These are phyloP conservation scores for Brassica hybrid DNA, from an alignment of 441 rosid species.

Conservation along the genomic window DNA sequence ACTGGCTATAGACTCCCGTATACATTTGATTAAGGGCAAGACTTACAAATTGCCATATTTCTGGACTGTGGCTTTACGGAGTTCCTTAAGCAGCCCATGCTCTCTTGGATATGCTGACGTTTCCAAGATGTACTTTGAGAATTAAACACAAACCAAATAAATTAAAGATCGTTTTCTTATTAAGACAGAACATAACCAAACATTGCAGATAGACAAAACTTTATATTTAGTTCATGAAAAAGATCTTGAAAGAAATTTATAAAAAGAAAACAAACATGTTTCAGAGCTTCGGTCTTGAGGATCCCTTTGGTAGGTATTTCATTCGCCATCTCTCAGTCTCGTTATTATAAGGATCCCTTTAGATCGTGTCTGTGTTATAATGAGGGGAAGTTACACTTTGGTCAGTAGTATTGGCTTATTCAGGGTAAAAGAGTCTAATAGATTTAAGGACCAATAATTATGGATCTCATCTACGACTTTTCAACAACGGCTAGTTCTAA, in stretches of 20 bases:
- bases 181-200: not conserved
- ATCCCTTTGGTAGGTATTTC: conserved; percentile 32
- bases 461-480: conserved; percentile 14
- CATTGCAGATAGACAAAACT: not conserved
- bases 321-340: conserved; percentile 7
- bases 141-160: not conserved
- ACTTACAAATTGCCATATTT: conserved; percentile 45
- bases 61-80: conserved; percentile 49
- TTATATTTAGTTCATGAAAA: not conserved
- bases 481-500: not conserved
- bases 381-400: not conserved
- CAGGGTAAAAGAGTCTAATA: conserved; percentile 3
- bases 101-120: conserved; percentile 65
- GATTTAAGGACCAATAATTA: not conserved
- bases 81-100: conserved; percentile 49
- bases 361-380: not conserved
- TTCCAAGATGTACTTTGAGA: conserved; percentile 49
- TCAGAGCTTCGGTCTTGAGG: conserved; percentile 32
- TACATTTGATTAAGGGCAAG: not conserved
- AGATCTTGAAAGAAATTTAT: not conserved
- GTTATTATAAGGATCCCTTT: not conserved
- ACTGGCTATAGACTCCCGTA: not conserved
- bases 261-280: conserved; percentile 4
- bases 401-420: not conserved
- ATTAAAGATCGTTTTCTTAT: not conserved